Evolutionary conservation across 169 alveolate genomes (phyloP).

Genomic region (Cyclospora cayetanensis): DNA sequence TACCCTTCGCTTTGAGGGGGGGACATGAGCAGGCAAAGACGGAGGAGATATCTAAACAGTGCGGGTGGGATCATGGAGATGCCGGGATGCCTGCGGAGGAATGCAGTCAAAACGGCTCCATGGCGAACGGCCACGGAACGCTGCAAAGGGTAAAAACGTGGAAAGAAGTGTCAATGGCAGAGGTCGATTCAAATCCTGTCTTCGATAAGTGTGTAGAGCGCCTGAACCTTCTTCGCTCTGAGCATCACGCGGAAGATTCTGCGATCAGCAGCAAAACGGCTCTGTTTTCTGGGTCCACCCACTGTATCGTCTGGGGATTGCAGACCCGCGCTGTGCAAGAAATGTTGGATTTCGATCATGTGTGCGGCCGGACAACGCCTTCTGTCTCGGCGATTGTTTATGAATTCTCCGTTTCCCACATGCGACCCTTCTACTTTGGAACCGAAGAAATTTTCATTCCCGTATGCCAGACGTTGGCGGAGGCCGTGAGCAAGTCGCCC

Average conservation of each 20-base stretch:
- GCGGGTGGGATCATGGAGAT: constrained; percentile 8
- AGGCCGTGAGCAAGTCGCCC: constrained; percentile 68
- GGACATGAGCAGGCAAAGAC: not conserved
- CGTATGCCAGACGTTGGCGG: constrained; percentile 73
- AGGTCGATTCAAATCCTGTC: constrained; percentile 44
- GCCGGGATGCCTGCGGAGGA: not conserved
- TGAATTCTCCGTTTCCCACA: constrained; percentile 62
- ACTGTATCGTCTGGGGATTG: constrained; percentile 74
- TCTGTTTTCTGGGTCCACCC: constrained; percentile 1
- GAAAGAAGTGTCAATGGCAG: constrained; percentile 50
- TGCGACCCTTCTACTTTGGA: constrained; percentile 68
- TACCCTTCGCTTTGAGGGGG: constrained; percentile 20
- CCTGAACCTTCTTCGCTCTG: not conserved
- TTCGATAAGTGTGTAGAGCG: constrained; percentile 17
- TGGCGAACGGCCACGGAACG: not conserved
- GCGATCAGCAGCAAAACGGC: not conserved
- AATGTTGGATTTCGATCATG: constrained; percentile 78
- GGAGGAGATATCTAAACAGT: not conserved
- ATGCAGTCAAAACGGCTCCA: not conserved
- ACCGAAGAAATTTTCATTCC: constrained; percentile 77
- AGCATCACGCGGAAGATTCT: not conserved
- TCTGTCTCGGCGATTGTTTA: constrained; percentile 59
- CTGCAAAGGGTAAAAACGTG: constrained; percentile 44
- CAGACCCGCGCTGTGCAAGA: constrained; percentile 78
- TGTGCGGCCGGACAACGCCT: constrained; percentile 71